These are phyloP conservation scores for Sporothrix euskadiensis DNA, from an alignment of 2,329 filamentous ascomycete genomes.

Conservation along the genomic window DNA sequence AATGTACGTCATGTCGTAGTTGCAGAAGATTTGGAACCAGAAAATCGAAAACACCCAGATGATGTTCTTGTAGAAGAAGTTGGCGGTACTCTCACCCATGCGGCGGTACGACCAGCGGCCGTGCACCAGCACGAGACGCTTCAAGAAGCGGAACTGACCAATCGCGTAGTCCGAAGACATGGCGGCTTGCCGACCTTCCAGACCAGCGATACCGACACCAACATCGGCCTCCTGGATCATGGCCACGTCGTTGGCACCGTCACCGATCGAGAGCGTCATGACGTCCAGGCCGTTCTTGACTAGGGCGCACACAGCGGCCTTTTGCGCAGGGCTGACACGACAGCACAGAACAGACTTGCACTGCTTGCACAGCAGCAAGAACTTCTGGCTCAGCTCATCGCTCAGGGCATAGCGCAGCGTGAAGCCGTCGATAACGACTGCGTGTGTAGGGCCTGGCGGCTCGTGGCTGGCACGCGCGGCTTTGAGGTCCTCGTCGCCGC, in stretches of 20 bases:
- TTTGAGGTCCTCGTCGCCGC: conserved; percentile 80
- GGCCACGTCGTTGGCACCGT: conserved; percentile 93
- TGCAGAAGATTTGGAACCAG: conserved; percentile 95
- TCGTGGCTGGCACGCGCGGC: conserved; percentile 80
- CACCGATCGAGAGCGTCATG: conserved; percentile 91
- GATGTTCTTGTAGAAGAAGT: conserved; percentile 99
- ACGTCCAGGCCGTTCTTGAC: conserved; percentile 94
- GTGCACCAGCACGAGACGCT: conserved; percentile 82
- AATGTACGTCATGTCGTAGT: conserved; percentile 94
- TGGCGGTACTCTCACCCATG: conserved; percentile 88
- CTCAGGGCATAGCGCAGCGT: conserved; percentile 85
- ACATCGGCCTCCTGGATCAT: conserved; percentile 98
- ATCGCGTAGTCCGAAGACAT: conserved; percentile 98
- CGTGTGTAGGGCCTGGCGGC: conserved; percentile 83
- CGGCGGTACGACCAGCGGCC: conserved; percentile 96
- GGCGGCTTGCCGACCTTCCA: conserved; percentile 86
- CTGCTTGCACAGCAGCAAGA: conserved; percentile 91
- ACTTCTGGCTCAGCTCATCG: conserved; percentile 83
- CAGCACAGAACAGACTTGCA: conserved; percentile 97
- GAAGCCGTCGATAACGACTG: conserved; percentile 92
- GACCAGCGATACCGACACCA: conserved; percentile 92
- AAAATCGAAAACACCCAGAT: conserved; percentile 96
- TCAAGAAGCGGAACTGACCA: conserved; percentile 87
- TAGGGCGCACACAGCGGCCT: conserved; percentile 94
- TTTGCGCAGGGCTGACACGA: conserved; percentile 93